Conservation (phyloP, 108 stramenopile genomes). For the Nannochloropsis oceanica region DNA sequence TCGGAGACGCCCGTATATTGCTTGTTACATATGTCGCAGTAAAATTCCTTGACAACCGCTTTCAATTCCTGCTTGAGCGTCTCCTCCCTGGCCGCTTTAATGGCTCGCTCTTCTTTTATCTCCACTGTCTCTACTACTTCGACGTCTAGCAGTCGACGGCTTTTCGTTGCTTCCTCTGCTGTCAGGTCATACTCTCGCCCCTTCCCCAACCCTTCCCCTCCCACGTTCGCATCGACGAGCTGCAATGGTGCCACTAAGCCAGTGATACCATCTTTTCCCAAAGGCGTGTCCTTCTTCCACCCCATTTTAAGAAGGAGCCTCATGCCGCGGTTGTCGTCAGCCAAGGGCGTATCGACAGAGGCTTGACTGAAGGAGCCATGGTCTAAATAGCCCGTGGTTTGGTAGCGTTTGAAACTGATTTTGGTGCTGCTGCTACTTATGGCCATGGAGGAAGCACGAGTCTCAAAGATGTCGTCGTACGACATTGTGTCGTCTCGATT, state of each 20-base stretch:
- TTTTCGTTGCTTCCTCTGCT: not conserved
- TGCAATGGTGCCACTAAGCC: not conserved
- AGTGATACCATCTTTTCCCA: slow-evolving; percentile 5
- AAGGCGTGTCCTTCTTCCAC: slow-evolving; percentile 25
- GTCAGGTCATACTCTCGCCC: not conserved
- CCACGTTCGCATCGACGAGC: not conserved
- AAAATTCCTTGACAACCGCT: slow-evolving; percentile 19
- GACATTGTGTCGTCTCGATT: not conserved
- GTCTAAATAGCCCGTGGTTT: slow-evolving; percentile 25
- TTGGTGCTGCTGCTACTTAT: slow-evolving; percentile 1
- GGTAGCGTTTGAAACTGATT: slow-evolving; percentile 8
- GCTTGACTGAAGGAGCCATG: slow-evolving; percentile 10
- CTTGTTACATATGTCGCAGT: slow-evolving; percentile 29
- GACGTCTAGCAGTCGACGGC: not conserved
- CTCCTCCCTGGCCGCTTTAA: not conserved
- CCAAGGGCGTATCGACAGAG: slow-evolving; percentile 29
- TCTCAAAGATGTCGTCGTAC: not conserved
- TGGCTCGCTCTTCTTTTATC: not conserved
- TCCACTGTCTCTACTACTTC: not conserved
- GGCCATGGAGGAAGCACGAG: not conserved
- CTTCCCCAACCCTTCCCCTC: not conserved
- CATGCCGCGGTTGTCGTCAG: slow-evolving; percentile 23
- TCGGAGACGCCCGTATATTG: slow-evolving; percentile 28
- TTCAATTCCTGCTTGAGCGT: not conserved
- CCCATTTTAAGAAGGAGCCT: slow-evolving; percentile 26